Percentiles rank a stretch among this genome's conserved stretches.
Evolutionary conservation across 495 filamentous ascomycete genomes (phyloP).

Genomic region (Parathielavia hyrcaniae): DNA sequence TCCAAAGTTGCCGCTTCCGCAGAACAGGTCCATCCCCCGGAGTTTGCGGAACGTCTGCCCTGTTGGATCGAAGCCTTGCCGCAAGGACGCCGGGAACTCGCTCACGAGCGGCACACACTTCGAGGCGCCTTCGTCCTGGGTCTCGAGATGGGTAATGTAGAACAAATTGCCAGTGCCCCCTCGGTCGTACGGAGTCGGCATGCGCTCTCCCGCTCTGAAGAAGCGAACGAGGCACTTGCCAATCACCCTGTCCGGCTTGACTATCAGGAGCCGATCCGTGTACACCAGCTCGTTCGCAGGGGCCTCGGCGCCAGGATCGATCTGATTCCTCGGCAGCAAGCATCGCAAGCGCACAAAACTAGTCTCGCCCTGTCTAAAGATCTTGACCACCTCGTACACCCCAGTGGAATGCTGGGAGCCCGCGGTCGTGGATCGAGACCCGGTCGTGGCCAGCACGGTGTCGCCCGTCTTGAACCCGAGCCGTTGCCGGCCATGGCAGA

Average conservation of each 20-base stretch:
- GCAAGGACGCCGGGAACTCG: constrained; percentile 34
- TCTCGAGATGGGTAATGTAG: constrained; percentile 46
- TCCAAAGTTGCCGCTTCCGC: constrained; percentile 67
- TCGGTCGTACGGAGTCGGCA: constrained; percentile 58
- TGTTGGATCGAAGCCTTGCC: constrained; percentile 52
- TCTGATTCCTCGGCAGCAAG: constrained; percentile 40
- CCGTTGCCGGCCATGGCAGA: constrained; percentile 26
- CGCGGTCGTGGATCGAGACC: constrained; percentile 9
- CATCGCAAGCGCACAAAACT: constrained; percentile 39
- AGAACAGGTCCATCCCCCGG: constrained; percentile 61
- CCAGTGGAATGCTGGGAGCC: constrained; percentile 34
- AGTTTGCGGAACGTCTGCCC: constrained; percentile 30
- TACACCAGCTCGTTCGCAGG: constrained; percentile 63
- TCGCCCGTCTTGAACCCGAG: constrained; percentile 44
- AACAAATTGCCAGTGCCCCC: constrained; percentile 59
- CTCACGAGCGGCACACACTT: constrained; percentile 25
- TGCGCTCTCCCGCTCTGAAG: constrained; percentile 37
- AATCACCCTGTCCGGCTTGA: constrained; percentile 39
- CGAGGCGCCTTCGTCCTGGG: not conserved
- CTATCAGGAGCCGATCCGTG: constrained; percentile 40
- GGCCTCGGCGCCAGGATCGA: constrained; percentile 36
- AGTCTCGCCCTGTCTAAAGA: constrained; percentile 32
- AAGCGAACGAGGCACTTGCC: constrained; percentile 55
- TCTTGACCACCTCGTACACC: constrained; percentile 47
- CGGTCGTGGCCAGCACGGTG: constrained; percentile 54